Evolutionary conservation across 2,329 filamentous ascomycete species (phyloP), one percentile per base, ranked within the genome.

Genomic region (Taxawa tesnikishii): DNA sequence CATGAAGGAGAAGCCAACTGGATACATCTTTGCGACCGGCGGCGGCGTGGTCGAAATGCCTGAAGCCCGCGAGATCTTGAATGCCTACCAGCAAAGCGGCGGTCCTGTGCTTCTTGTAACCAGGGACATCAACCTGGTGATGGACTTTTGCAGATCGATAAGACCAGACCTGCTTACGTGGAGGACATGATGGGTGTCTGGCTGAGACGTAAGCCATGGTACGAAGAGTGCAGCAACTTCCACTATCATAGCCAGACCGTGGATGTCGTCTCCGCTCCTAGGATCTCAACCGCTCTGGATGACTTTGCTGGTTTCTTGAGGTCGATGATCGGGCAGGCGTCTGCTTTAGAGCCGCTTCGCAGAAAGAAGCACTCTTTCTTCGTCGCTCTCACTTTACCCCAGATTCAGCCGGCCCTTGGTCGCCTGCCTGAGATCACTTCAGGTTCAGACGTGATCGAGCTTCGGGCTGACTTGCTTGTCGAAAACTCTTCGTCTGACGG

Each of bases 131-230:
- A 77, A 83, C 29, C 73, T 87, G 46, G 80, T 96, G 29, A 81
- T 98, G 54, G 74, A 84, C 38, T 98, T 90, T 68, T 98, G 19
- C 75, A 82, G 47, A 73, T 79, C 28, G 90, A 98, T 61, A 85
- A 92, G 62, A 84, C 81, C 14, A 74, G 90, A 5, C 90, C 90
- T 15, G 88, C 88, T 6, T 96, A 94, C 51, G 78, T 85, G 4
- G 85, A 90, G 44, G 80, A 96, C 48, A 93, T 94, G 63, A 79
- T 84, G 60, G 76, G 75, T 7, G 88, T 98, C 3, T 98, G 93
- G 67, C 63, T 83, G 36, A 79, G 88, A 32, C 77, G 90, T 23
- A 90, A 85, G 54, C 80, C 79, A 3, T 94, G 83, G 76, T 96
- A 84, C 56, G 70, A 83, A 36, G 75, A 88, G 53, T 96, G 90